Conservation (phyloP, 2,329 filamentous ascomycete genomes). For the Paraphaeosphaeria minitans region DNA sequence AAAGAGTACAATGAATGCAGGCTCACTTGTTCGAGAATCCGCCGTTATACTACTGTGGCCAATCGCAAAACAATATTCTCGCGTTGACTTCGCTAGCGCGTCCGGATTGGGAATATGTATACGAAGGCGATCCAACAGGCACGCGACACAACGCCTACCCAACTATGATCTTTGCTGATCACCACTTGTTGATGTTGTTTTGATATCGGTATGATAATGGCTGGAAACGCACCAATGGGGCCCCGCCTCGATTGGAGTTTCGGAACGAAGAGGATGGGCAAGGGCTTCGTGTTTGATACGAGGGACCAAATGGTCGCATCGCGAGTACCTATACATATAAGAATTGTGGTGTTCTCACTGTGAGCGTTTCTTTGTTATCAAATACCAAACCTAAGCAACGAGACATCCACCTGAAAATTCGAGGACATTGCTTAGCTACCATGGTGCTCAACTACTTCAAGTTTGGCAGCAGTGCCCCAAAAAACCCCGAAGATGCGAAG, state of each 20-base stretch:
- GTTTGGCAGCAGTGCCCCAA: slow-evolving; percentile 15
- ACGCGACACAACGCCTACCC: background rate
- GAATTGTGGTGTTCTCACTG: background rate
- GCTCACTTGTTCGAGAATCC: background rate
- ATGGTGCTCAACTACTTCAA: slow-evolving; percentile 25
- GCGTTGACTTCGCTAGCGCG: background rate
- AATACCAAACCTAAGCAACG: background rate
- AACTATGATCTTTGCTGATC: background rate
- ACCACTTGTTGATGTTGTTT: background rate
- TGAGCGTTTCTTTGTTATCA: background rate
- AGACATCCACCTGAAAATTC: background rate
- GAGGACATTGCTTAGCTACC: background rate
- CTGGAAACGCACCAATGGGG: background rate
- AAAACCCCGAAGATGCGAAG: slow-evolving; percentile 10
- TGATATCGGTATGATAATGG: slow-evolving; percentile 7
- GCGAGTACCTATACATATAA: background rate
- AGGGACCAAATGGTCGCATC: background rate
- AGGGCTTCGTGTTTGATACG: background rate
- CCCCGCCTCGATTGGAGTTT: background rate
- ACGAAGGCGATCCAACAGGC: slow-evolving; percentile 2
- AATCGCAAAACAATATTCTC: slow-evolving; percentile 12
- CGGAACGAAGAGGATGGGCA: background rate
- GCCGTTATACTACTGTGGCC: background rate
- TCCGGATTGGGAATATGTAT: slow-evolving; percentile 13
- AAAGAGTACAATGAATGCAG: slow-evolving; percentile 2